Evolutionary conservation across 176 grass and related monocot genomes (phyloP).

Genomic region (Oryza glumipatula): DNA sequence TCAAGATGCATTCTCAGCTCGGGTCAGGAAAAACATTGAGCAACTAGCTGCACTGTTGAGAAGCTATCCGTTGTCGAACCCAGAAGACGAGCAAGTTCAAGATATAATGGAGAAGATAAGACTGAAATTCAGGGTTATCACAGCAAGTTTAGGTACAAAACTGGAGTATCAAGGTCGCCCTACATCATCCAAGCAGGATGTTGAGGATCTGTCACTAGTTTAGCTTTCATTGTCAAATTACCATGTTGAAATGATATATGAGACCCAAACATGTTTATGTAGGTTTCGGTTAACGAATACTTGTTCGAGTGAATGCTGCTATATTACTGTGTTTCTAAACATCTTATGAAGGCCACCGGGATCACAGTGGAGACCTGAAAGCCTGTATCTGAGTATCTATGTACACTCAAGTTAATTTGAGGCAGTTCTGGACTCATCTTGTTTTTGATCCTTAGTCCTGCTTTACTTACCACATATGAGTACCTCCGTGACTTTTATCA

Average conservation of each 20-base stretch:
- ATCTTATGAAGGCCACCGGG: background rate
- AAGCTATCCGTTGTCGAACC: slow-evolving; percentile 60
- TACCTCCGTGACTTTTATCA: too few species aligned
- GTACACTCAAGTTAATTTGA: background rate
- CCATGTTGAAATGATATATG: slow-evolving; percentile 16
- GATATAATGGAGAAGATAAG: slow-evolving; percentile 65
- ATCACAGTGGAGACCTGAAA: background rate
- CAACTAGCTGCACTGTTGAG: slow-evolving; percentile 60
- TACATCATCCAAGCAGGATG: slow-evolving; percentile 43
- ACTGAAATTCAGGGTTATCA: slow-evolving; percentile 69
- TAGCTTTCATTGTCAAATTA: background rate
- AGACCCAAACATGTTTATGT: background rate
- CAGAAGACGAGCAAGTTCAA: slow-evolving; percentile 73
- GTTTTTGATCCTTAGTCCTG: background rate
- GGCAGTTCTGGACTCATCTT: background rate
- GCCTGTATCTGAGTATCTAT: background rate
- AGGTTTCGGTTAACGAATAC: background rate
- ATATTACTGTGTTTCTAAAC: background rate
- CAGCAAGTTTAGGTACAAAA: slow-evolving; percentile 60
- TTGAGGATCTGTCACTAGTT: slow-evolving; percentile 56
- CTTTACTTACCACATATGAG: background rate
- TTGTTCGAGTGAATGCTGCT: background rate
- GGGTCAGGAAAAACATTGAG: slow-evolving; percentile 65
- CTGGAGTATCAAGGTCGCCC: slow-evolving; percentile 74
- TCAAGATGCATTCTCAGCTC: slow-evolving; percentile 55